These are phyloP conservation scores for Diplogelasinospora grovesii DNA, from an alignment of 495 filamentous ascomycete species.

Conservation along the genomic window DNA sequence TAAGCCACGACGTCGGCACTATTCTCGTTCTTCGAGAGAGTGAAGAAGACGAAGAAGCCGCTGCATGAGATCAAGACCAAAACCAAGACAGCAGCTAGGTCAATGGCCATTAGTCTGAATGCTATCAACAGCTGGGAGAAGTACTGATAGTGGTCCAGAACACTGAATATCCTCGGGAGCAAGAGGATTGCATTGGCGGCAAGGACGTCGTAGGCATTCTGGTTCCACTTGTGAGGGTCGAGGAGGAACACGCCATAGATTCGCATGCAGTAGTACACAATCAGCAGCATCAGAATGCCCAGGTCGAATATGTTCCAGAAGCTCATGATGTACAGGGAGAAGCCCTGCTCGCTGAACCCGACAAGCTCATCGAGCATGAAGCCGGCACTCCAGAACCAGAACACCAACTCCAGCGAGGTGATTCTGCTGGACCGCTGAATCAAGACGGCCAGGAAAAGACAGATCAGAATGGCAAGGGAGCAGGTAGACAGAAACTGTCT, in stretches of 20 bases:
- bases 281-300: conserved; percentile 77
- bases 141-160: conserved; percentile 88
- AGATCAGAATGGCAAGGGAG: conserved; percentile 73
- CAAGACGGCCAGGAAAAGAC: conserved; percentile 75
- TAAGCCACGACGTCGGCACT: conserved; percentile 69
- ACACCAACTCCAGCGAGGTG: conserved; percentile 73
- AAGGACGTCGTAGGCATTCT: conserved; percentile 84
- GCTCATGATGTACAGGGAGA: conserved; percentile 91
- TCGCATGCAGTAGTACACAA: conserved; percentile 82
- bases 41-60: conserved; percentile 92
- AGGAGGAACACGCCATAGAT: conserved; percentile 77
- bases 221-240: conserved; percentile 59
- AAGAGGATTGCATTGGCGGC: conserved; percentile 83
- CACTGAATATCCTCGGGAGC: conserved; percentile 82
- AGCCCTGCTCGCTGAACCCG: conserved; percentile 88
- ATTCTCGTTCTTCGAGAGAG: conserved; percentile 59
- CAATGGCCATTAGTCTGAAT: conserved; percentile 85
- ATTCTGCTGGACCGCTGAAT: conserved; percentile 63
- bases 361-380: conserved; percentile 96
- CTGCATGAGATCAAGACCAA: conserved; percentile 80
- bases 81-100: conserved; percentile 75
- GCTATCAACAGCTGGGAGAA: conserved; percentile 92
- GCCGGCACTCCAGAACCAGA: conserved; percentile 95
- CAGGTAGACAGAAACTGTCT: conserved; percentile 80
- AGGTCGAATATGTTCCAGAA: conserved; percentile 95